Conservation (phyloP, 176 grass and related monocot species). For the Aegilops bicornis region DNA sequence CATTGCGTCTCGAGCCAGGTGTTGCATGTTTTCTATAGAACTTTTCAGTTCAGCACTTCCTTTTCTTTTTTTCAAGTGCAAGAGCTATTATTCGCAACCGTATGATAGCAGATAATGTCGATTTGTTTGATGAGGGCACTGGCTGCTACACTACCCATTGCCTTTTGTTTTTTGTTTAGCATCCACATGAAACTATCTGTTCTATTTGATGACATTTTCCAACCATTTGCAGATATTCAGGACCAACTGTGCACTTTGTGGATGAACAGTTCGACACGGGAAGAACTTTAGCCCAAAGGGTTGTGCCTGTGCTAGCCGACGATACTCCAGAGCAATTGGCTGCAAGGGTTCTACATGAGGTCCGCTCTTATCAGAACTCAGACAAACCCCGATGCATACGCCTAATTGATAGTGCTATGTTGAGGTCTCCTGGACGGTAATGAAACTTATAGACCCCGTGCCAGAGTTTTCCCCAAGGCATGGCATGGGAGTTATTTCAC, state of each 20-base stretch:
- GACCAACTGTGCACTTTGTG: conserved; percentile 54
- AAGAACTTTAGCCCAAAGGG: conserved; percentile 45
- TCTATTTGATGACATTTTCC: background rate
- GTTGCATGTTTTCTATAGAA: conserved; percentile 1
- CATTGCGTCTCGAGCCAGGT: conserved; percentile 88
- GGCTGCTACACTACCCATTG: background rate
- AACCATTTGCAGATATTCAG: conserved; percentile 41
- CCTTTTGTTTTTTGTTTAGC: background rate
- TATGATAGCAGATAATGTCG: background rate
- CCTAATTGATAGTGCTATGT: conserved; percentile 5
- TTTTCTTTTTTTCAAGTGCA: background rate
- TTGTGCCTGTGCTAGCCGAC: conserved; percentile 26
- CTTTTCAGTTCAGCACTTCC: background rate
- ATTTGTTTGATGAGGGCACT: background rate
- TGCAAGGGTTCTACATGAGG: conserved; percentile 58
- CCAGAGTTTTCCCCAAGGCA: conserved; percentile 2
- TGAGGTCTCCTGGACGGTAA: background rate
- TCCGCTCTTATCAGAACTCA: conserved; percentile 45
- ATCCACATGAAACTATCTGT: background rate
- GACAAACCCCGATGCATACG: conserved; percentile 37
- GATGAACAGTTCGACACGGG: conserved; percentile 60
- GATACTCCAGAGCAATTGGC: conserved; percentile 49
- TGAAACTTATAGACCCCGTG: background rate
- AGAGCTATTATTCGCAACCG: background rate
- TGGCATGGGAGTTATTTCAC: no score